Evolutionary conservation across 495 filamentous ascomycete species (phyloP), one percentile per base, ranked within the genome.

Genomic region (Hapsidospora chrysogenum): DNA sequence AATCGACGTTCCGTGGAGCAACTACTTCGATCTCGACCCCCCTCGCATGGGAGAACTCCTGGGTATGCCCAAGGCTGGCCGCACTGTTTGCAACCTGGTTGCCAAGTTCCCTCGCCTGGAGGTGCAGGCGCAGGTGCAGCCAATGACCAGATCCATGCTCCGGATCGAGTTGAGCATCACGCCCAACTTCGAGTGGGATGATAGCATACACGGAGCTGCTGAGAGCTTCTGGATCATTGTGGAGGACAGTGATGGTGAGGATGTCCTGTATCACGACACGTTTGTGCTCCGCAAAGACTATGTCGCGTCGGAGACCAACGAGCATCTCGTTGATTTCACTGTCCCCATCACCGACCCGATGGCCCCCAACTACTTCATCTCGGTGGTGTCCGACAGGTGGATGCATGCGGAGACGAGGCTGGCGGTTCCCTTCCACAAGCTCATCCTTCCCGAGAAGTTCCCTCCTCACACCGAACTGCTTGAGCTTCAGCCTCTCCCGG

Each of bases 301-400:
- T 52, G 86, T 85, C 9, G 54, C 70, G 33, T 64, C 76, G 1
- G 70, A 72, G 33, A 76, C 84, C 40, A 95, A 92, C 42, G 89
- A 95, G 52, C 89, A 99, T 47, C 57, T 94, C n/a, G 78, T 99
- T 21, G 89, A 96, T 40, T 93, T 99, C 48, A 95, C 92, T 0
- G 87, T 95, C 4, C 78, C 89, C 1, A 89, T 99, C 44, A 80
- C 84, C 2, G 89, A 99, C 47, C 89, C 89, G 1, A 94, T 95
- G 82, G 92, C 89, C 4, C 89, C 89, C 0, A 92, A 96, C 48
- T 96, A 96, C 58, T 99, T 99, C 59, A 84, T 99, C 48, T 84
- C 83, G 1, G 66, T 95, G 36, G 63, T 92, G 11, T 95, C 86
- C 2, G 89, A 99, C 45, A 68, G 92, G 37, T 99, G 89, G 89